phyloP scores from a whole-genome alignment of 2,329 filamentous ascomycete genomes.

The Aschersonia sp. region DNA sequence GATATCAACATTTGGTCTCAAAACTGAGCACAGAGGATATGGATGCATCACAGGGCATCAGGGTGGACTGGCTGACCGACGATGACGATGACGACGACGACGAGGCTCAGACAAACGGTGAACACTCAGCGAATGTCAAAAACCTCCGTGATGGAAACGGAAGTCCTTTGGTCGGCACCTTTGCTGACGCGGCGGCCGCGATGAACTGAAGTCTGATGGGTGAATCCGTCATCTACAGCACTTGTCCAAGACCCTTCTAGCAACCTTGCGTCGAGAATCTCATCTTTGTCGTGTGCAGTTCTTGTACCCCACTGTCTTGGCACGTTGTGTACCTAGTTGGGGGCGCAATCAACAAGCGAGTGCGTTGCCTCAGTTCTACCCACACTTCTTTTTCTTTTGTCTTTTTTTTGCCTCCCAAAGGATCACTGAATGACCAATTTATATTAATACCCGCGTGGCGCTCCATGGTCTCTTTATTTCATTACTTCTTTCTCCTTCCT shows the following conservation, averaged over 20 bases:
- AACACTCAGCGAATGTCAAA: conserved; percentile 17
- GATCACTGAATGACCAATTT: background rate
- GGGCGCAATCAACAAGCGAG: no score
- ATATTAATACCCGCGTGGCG: no score
- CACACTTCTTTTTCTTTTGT: background rate
- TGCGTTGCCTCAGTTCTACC: no score
- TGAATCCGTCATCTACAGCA: background rate
- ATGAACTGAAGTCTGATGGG: conserved; percentile 20
- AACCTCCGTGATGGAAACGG: conserved; percentile 18
- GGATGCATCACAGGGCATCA: conserved; percentile 23
- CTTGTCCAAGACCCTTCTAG: no score
- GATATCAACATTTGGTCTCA: conserved; percentile 47
- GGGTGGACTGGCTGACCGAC: conserved; percentile 41
- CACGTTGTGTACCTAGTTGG: no score
- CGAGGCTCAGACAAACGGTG: conserved; percentile 25
- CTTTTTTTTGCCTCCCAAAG: background rate
- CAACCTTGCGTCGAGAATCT: no score
- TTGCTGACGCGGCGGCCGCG: conserved; percentile 42
- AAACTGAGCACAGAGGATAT: conserved; percentile 37
- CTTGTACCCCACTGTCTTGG: no score
- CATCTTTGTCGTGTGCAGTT: no score
- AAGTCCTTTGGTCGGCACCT: conserved; percentile 40
- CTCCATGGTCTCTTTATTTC: no score
- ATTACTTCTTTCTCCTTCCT: no score
- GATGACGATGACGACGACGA: conserved; percentile 37